Percentiles rank a stretch among this genome's conserved stretches.
Conservation (phyloP, 257 asterid species). For the Solanum piurae region DNA sequence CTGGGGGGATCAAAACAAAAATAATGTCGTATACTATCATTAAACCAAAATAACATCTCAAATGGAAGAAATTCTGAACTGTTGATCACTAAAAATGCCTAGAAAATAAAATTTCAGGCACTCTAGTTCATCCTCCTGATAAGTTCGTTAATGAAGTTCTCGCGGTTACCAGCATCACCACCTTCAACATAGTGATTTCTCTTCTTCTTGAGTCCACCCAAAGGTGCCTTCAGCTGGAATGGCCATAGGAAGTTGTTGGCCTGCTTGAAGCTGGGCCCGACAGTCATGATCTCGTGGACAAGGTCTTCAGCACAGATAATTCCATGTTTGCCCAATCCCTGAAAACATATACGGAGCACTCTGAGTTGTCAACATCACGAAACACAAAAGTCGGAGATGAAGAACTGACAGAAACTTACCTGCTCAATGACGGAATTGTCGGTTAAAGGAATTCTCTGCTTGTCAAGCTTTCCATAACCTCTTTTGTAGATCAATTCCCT, state of each 20-base stretch:
- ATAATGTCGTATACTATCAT: neutral
- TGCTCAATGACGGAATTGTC: conserved; percentile 43
- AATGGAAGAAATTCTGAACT: neutral
- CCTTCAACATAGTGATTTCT: conserved; percentile 58
- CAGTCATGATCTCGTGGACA: conserved; percentile 43
- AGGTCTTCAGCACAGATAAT: conserved; percentile 48
- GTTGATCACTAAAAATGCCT: neutral
- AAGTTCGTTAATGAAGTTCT: conserved; percentile 41
- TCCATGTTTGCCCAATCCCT: conserved; percentile 41
- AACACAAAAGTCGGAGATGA: neutral
- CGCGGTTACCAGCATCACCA: conserved; percentile 56
- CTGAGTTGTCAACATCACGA: neutral
- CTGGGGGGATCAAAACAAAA: neutral
- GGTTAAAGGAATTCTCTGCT: conserved; percentile 38
- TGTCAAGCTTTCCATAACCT: conserved; percentile 41
- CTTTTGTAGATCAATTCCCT: conserved; percentile 47
- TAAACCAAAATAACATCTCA: neutral
- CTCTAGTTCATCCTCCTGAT: conserved; percentile 44
- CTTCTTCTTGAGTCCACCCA: conserved; percentile 58
- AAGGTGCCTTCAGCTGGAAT: conserved; percentile 49
- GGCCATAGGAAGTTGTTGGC: conserved; percentile 58
- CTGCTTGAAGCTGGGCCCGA: conserved; percentile 50
- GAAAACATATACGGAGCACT: neutral
- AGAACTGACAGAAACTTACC: conserved; percentile 8
- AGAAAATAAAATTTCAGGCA: neutral